These are phyloP conservation scores for Solanum hybrid DNA, from an alignment of 305 asterid genomes.

Conservation along the genomic window DNA sequence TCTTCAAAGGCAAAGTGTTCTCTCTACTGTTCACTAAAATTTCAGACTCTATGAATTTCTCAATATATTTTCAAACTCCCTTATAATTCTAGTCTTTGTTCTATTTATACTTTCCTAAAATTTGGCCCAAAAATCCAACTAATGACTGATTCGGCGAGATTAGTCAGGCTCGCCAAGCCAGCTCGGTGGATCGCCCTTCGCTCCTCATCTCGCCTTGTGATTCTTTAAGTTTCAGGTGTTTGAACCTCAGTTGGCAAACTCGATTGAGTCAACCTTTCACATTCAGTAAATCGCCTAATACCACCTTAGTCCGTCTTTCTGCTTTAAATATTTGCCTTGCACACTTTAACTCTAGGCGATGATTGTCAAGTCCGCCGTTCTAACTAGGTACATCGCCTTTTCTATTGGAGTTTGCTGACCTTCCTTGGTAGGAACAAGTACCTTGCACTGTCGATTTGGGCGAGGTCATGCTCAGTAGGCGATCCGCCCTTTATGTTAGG, in stretches of 20 bases:
- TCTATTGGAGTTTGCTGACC: neutral
- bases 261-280: neutral
- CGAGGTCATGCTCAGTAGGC: neutral
- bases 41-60: neutral
- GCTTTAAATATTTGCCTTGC: neutral
- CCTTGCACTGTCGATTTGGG: neutral
- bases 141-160: neutral
- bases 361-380: neutral
- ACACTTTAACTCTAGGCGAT: neutral
- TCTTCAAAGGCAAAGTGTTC: neutral
- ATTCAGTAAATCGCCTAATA: neutral
- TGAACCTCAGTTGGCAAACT: neutral
- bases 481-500: neutral
- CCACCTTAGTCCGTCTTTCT: neutral
- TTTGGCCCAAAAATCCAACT: neutral
- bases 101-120: neutral
- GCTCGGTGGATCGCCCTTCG: neutral
- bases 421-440: neutral
- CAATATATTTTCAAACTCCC: neutral
- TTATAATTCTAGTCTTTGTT: neutral
- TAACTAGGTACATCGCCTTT: neutral
- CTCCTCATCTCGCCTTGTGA: neutral
- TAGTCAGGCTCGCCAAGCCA: neutral
- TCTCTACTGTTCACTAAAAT: neutral
- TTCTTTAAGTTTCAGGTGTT: neutral